Evolutionary conservation across 495 filamentous ascomycete species (phyloP), one percentile per base, ranked within the genome.

Genomic region (Penicillium longicatenatum): DNA sequence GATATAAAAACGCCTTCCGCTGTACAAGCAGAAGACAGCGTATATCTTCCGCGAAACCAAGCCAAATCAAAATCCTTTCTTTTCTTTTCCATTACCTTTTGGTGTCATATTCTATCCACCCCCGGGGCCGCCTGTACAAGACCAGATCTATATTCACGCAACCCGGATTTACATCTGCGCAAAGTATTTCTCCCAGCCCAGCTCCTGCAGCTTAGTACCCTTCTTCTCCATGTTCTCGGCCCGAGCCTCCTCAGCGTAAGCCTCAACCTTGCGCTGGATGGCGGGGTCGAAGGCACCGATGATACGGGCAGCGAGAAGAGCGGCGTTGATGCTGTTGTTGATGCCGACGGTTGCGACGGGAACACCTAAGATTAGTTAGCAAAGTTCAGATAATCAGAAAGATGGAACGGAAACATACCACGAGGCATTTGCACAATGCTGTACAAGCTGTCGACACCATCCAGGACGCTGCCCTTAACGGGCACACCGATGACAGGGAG

Each of bases 401-500:
- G 12, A 45, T 33, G 50, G 14, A 48, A 37, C 29, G 42, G 53
- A 12, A 47, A 67, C 60, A 58, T 69, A 85, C 83, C 69, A 74
- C 84, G 68, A 43, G 93, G 94, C 95, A 98, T 97, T 72, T 97
- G 92, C 10, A 92, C 89, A 66, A 96, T 97, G 61, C 88, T 93
- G 62, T 90, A 82, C 63, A 98, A 70, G 66, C 89, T 93, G 68
- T 98, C 95, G 55, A 93, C 81, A 31, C 95, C 93, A 70, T 96
- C 94, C 41, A 96, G 72, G 8, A 87, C 83, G 58, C 86, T 93
- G 4, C 89, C 91, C 75, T 90, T 94, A 19, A 98, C 87, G 0
- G 95, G 94, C 1, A 97, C 84, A 14, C 95, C 94, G 55, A 98
- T 93, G 14, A 97, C 93, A 0, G 93, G 94, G 31, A 98, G 79